A percentile compares a stretch with the other conserved stretches of the same genome.
Conservation (phyloP, 1,139 yeast species). For the Maudiozyma humilis region DNA sequence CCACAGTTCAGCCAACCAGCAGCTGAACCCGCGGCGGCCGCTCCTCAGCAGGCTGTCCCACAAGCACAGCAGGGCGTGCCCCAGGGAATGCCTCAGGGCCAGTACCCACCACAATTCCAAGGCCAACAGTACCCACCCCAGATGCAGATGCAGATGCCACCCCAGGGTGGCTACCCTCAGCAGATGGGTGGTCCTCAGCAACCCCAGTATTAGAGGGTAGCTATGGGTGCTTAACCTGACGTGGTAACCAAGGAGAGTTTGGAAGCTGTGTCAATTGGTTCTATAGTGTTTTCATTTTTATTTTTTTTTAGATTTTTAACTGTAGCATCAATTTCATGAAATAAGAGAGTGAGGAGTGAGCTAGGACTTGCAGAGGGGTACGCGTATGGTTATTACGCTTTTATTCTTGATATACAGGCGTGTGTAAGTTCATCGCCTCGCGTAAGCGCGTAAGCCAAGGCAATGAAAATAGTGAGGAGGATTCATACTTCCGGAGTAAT, state of each 20-base stretch:
- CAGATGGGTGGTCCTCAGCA: neutral
- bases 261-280: neutral
- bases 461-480: too few relatives aligned
- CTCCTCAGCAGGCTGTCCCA: slow-evolving; percentile 19
- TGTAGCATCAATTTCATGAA: neutral
- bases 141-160: slow-evolving; percentile 10
- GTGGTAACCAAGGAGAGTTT: too few relatives aligned
- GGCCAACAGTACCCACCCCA: slow-evolving; percentile 11
- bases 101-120: slow-evolving; percentile 17
- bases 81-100: slow-evolving; percentile 9
- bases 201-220: too few relatives aligned
- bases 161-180: slow-evolving; percentile 4
- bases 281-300: neutral
- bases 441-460: too few relatives aligned
- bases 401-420: too few relatives aligned
- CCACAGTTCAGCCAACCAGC: slow-evolving; percentile 9
- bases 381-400: too few relatives aligned
- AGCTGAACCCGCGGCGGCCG: slow-evolving; percentile 11
- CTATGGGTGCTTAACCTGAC: too few relatives aligned
- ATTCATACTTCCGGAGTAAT: too few relatives aligned
- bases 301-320: neutral
- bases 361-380: neutral
- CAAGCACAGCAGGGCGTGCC: slow-evolving; percentile 8
- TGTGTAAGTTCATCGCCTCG: too few relatives aligned
- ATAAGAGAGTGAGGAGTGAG: neutral